phyloP scores from a whole-genome alignment of 2,329 filamentous ascomycete genomes.

The Fusarium secorum region DNA sequence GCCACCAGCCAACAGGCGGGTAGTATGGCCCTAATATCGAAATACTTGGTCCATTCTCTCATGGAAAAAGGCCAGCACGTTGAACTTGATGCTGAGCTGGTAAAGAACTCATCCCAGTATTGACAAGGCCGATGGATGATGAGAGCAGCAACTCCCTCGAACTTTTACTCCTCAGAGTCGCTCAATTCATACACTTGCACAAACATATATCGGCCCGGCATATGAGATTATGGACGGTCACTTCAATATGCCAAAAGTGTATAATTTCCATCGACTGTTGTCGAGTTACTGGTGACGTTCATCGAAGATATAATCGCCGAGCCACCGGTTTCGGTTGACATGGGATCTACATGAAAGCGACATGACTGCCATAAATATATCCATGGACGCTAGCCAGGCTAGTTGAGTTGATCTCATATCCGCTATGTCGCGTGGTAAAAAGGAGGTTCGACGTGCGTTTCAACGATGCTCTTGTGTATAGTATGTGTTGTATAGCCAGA shows the following conservation, averaged over 20 bases:
- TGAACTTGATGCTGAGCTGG: background rate
- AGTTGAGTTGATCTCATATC: too few relatives aligned
- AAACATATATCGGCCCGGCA: background rate
- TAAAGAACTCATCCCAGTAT: background rate
- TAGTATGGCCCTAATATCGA: too few relatives aligned
- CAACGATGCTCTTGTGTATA: background rate
- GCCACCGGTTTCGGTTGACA: background rate
- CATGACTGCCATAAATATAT: background rate
- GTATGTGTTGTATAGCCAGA: background rate
- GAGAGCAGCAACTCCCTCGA: background rate
- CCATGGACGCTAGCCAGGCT: accelerated
- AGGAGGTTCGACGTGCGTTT: background rate
- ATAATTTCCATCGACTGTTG: background rate
- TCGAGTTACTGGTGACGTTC: background rate
- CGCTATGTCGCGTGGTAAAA: too few relatives aligned
- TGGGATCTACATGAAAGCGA: background rate
- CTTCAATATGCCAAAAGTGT: background rate
- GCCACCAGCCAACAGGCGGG: too few relatives aligned
- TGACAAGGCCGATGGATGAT: background rate
- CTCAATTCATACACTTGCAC: too few relatives aligned
- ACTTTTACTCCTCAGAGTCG: background rate
- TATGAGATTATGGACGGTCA: accelerated
- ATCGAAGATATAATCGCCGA: background rate
- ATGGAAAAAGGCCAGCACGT: background rate
- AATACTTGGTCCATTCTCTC: background rate